Base-by-base conservation (phyloP, 129 eudicot genomes). In the Tagetes erecta region DNA sequence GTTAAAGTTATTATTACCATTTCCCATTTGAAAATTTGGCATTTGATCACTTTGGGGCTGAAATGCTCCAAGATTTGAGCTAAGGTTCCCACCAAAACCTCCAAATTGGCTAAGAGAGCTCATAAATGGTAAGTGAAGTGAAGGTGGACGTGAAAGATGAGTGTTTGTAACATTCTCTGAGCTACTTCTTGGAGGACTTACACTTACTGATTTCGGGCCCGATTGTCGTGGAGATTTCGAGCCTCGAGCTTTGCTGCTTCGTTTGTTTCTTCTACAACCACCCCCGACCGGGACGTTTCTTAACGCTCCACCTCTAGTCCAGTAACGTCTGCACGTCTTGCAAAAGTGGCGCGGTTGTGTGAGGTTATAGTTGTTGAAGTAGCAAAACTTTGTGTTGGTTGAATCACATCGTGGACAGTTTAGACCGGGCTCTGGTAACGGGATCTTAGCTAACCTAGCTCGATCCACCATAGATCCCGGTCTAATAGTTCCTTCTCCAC, bases 391-490 rank as follows among this genome's bases (percentile, higher is more conserved):
- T 0, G 93, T 88, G 50, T 88, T 85, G 64, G 93, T 88, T 9
- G 93, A 88, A 65, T 88, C 89, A 12, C 93, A 88, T 2, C 93
- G 78, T 0, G 93, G 93, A 62, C 93, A 88, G 41, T 84, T 88
- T 40, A 85, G 75, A 30, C 89, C 93, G 0, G 89, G 87, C 68
- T 88, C 93, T 0, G 93, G 93, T 13, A 82, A 80, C 1, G 93
- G 93, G 3, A 85, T 66, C 65, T 85, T 84, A n/a, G 93, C 89
- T 64, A 83, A 36, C 57, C 93, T 73, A 38, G 93, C 93, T 45
- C 93, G 87, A 65, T 88, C 93, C 1, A 88, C 93, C 84, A 85
- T 88, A 6, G 93, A 88, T 40, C 93, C 93, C 11, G 93, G 93
- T 62, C 87, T 85, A 31, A 79, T 83, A 3, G 78, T 80, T 34